Evolutionary conservation across 202 grass and related monocot species (phyloP), one percentile per base, ranked within the genome.

Genomic region (Brachypodium distachyon): DNA sequence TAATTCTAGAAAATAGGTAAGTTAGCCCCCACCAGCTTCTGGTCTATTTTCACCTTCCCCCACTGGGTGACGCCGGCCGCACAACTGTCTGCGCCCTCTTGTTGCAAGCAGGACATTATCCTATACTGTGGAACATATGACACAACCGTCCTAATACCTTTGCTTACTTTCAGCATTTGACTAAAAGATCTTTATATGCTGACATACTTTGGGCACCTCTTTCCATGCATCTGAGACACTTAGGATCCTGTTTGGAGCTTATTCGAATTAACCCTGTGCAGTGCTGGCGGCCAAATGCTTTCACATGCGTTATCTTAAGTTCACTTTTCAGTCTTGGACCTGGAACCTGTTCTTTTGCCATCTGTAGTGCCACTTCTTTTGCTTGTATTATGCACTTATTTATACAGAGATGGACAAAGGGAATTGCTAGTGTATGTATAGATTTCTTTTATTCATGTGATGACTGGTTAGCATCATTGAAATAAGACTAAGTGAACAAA

Each of bases 401-500:
- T 70, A 70, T 82, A 36, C 55, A 71, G 23, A 71, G 61, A 74
- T 69, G 52, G 28, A 41, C 6, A 17, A 77, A 73, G 52, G 31
- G 27, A 42, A 38, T 61, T 2, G 25, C 5, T 67, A 58, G 25
- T 66, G 22, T 27, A 21, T 49, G 32, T 71, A 66, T 58, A 55
- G 23, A 32, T 50, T 50, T 80, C 5, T 67, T 69, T 57, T 38
- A 19, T 59, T 53, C 37, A n/a, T 73, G 39, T 48, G 28, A 72
- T 49, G 32, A 51, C 34, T 73, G 40, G 3, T 79, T 78, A 49
- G 71, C 76, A 60, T 77, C 25, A 54, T 82, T 66, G 33, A 78
- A 1, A 32, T 37, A 73, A 58, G 64, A 79, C 70, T 70, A 69
- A 84, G 65, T 71, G 52, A 86, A 28, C 65, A 83, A 79, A 36